phyloP scores from a whole-genome alignment of 2,329 filamentous ascomycete species.

The Penicillium sp. region DNA sequence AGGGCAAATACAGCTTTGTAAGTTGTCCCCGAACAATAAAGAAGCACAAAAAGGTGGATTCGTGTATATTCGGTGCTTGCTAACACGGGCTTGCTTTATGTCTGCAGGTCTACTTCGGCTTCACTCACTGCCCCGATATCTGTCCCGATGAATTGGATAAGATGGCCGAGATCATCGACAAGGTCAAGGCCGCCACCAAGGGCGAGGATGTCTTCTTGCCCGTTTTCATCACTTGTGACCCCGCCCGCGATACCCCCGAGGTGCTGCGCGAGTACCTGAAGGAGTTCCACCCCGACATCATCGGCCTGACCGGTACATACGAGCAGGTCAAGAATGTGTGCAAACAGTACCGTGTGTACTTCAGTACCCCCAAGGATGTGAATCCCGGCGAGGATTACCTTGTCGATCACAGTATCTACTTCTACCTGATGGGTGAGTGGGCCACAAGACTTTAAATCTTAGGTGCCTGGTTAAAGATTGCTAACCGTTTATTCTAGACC shows the following conservation, averaged over 20 bases:
- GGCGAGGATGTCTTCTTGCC: constrained; percentile 60
- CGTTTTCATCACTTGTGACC: constrained; percentile 94
- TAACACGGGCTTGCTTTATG: not conserved
- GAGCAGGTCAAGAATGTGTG: constrained; percentile 91
- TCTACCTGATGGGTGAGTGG: constrained; percentile 82
- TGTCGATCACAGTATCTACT: constrained; percentile 99
- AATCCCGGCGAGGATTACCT: constrained; percentile 94
- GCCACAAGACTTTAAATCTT: not conserved
- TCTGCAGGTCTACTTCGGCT: constrained; percentile 87
- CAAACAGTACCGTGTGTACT: constrained; percentile 96
- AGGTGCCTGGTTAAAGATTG: not conserved
- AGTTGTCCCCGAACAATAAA: constrained; percentile 16
- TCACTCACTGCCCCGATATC: constrained; percentile 97
- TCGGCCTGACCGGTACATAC: constrained; percentile 90
- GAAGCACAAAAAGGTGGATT: not conserved
- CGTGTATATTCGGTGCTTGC: not conserved
- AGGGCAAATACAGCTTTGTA: constrained; percentile 70
- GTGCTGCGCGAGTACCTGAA: constrained; percentile 80
- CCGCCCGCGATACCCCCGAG: constrained; percentile 80
- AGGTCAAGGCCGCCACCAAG: constrained; percentile 47
- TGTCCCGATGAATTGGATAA: constrained; percentile 99
- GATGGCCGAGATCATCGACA: constrained; percentile 93
- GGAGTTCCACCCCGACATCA: constrained; percentile 84
- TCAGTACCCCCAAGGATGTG: constrained; percentile 84
- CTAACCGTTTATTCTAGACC: constrained; percentile 57